These are phyloP conservation scores for Coemansia sp. DNA, from an alignment of 192 early-diverging fungal species.

Conservation along the genomic window DNA sequence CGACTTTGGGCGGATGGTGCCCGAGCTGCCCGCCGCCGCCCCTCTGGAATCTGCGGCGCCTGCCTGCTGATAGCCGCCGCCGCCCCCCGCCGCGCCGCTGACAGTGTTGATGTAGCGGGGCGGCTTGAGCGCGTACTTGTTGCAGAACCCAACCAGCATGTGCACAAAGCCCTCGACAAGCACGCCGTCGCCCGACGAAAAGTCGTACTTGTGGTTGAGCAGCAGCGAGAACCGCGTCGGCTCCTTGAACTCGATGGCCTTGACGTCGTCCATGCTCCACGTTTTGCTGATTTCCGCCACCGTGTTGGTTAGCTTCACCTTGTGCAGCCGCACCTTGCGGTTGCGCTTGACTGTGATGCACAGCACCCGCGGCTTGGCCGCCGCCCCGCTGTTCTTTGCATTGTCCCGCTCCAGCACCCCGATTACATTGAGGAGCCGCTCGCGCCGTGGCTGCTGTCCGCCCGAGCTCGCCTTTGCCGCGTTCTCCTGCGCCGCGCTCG, in stretches of 20 bases:
- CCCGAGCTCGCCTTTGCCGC: slow-evolving; percentile 34
- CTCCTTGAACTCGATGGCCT: slow-evolving; percentile 52
- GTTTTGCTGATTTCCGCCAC: slow-evolving; percentile 49
- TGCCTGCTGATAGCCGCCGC: no score
- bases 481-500: slow-evolving; percentile 40
- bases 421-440: slow-evolving; percentile 48
- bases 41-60: no score
- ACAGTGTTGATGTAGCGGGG: slow-evolving; percentile 49
- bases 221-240: slow-evolving; percentile 50
- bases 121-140: slow-evolving; percentile 47
- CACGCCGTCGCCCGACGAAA: slow-evolving; percentile 40
- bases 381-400: slow-evolving; percentile 32
- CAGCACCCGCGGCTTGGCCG: slow-evolving; percentile 48
- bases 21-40: slow-evolving; percentile 21
- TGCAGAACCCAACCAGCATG: slow-evolving; percentile 52
- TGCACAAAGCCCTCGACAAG: slow-evolving; percentile 48
- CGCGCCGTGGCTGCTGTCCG: slow-evolving; percentile 49
- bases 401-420: slow-evolving; percentile 55
- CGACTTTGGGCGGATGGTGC: slow-evolving; percentile 31
- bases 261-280: slow-evolving; percentile 49
- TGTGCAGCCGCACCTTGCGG: slow-evolving; percentile 51
- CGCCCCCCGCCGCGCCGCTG: slow-evolving; percentile 11
- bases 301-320: slow-evolving; percentile 51
- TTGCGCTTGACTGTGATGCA: slow-evolving; percentile 56
- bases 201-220: slow-evolving; percentile 51